phyloP scores from a whole-genome alignment of 148 eudicot genomes.

The Vaccinium vitisidaea region DNA sequence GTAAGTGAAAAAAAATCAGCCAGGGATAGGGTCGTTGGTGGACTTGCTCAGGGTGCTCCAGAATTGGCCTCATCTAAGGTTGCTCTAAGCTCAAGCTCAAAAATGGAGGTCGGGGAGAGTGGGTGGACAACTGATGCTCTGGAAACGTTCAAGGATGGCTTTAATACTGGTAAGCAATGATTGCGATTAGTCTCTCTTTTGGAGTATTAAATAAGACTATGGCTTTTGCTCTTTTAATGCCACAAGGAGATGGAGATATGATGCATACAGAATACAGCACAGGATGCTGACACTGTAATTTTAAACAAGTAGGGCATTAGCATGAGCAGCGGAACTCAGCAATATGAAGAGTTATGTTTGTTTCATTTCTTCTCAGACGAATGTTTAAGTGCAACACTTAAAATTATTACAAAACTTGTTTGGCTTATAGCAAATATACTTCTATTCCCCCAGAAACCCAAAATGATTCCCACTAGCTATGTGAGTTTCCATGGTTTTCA shows the following conservation, averaged over 20 bases:
- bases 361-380: background rate
- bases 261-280: background rate
- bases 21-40: conserved; percentile 27
- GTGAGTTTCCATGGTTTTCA: background rate
- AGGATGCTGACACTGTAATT: background rate
- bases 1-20: conserved; percentile 29
- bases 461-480: background rate
- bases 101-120: conserved; percentile 23
- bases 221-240: background rate
- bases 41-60: conserved; percentile 22
- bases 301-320: background rate
- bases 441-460: background rate
- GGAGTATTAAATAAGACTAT: conserved; percentile 10
- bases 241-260: background rate
- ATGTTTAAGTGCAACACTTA: background rate
- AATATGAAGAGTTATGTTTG: background rate
- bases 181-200: background rate
- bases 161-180: conserved; percentile 30
- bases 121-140: conserved; percentile 28
- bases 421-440: background rate
- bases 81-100: conserved; percentile 28
- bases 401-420: background rate
- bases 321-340: background rate
- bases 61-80: conserved; percentile 17
- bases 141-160: conserved; percentile 23